These are phyloP conservation scores for Phyllosticta capitalensis DNA, from an alignment of 2,329 filamentous ascomycete genomes.

Conservation along the genomic window DNA sequence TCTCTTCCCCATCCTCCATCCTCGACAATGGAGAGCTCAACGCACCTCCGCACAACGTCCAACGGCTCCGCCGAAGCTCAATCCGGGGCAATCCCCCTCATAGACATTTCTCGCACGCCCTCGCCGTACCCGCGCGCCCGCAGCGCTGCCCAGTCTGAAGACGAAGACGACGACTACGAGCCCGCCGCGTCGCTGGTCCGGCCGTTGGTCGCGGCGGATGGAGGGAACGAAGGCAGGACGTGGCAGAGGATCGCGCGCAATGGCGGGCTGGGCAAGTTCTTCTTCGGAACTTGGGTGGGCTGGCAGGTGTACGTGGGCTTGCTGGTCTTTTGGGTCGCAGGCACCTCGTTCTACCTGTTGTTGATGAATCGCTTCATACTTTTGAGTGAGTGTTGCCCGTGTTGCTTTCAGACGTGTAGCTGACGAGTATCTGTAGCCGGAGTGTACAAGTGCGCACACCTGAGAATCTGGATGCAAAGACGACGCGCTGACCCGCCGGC, in stretches of 20 bases:
- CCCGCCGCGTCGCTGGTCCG: conserved; percentile 27
- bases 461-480: not conserved
- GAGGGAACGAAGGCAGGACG: conserved; percentile 16
- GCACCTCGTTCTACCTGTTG: conserved; percentile 37
- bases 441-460: conserved; percentile 31
- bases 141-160: conserved; percentile 39
- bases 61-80: conserved; percentile 30
- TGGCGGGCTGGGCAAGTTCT: conserved; percentile 39
- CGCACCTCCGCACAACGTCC: conserved; percentile 28
- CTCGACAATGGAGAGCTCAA: conserved; percentile 13
- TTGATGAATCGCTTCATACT: conserved; percentile 45
- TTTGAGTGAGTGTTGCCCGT: conserved; percentile 27
- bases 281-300: conserved; percentile 38
- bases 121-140: conserved; percentile 35
- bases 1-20: not conserved
- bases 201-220: conserved; percentile 27
- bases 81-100: conserved; percentile 31
- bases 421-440: conserved; percentile 26
- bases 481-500: not conserved
- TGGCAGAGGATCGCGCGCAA: conserved; percentile 21
- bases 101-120: conserved; percentile 35
- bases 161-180: conserved; percentile 30
- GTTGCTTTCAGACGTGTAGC: not conserved
- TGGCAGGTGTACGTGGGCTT: conserved; percentile 41
- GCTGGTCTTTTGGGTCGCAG: conserved; percentile 40